Evolutionary conservation across 306 rosid species (phyloP).

Genomic region (Lupinus albus): DNA sequence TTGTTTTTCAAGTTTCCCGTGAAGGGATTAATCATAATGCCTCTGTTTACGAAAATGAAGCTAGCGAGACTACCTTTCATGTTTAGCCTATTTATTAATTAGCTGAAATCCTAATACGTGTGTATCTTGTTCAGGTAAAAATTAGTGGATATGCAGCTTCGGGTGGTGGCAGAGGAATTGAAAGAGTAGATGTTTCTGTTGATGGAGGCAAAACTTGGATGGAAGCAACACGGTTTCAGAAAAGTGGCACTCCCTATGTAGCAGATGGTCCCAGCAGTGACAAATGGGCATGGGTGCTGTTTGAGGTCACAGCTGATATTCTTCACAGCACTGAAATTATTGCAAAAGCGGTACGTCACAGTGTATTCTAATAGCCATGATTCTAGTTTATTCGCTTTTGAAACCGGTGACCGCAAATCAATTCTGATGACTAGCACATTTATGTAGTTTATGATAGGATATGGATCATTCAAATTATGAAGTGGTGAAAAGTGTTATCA

Average conservation of each 20-base stretch:
- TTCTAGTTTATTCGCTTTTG: slow-evolving; percentile 20
- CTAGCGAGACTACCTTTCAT: slow-evolving; percentile 9
- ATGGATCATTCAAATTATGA: slow-evolving; percentile 9
- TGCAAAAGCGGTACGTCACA: slow-evolving; percentile 82
- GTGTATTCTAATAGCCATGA: slow-evolving; percentile 9
- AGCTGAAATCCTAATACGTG: slow-evolving; percentile 33
- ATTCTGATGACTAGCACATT: not conserved
- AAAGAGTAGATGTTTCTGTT: slow-evolving; percentile 85
- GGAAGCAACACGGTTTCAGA: slow-evolving; percentile 77
- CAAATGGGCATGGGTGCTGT: slow-evolving; percentile 99
- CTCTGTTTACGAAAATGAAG: slow-evolving; percentile 6
- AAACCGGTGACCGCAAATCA: not conserved
- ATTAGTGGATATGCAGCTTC: slow-evolving; percentile 84
- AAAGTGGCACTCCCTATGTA: slow-evolving; percentile 56
- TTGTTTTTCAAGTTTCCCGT: slow-evolving; percentile 18
- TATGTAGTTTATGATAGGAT: not conserved
- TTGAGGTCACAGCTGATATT: slow-evolving; percentile 66
- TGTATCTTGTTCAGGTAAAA: slow-evolving; percentile 56
- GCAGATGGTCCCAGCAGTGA: slow-evolving; percentile 64
- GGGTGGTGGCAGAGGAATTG: slow-evolving; percentile 96
- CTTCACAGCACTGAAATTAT: slow-evolving; percentile 62
- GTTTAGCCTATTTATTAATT: not conserved
- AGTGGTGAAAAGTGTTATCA: not conserved
- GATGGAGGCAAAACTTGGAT: slow-evolving; percentile 89
- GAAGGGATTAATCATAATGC: not conserved